Base-by-base conservation (phyloP, 2,329 filamentous ascomycete genomes). In the Penicillium sp. region DNA sequence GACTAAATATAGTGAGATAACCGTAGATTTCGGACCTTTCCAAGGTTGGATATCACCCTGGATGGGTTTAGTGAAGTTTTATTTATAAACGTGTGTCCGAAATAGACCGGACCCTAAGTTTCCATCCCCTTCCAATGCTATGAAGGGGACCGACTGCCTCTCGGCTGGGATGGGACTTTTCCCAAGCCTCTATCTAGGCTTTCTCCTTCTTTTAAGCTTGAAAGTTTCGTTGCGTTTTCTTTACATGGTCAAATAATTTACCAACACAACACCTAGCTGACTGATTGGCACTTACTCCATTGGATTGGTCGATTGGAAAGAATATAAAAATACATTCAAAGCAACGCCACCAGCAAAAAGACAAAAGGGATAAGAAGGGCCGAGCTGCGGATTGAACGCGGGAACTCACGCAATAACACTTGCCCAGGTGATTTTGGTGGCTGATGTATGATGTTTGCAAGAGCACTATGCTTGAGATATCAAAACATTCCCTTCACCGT, bases 311-410 rank as follows among this genome's bases (percentile, higher is more conserved):
- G 21, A 15, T 33, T 47, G 7, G 27, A 21, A 44, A 33, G 9
- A 27, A n/a, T 13, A n/a, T 17, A 17, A 29, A 35, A 36, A 44
- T 45, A 31, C n/a, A 39, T 33, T 3, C 17, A 15, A 15, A 44
- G 12, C 10, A 41, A 21, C 12, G 38, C 39, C 21, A 7, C 17
- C 15, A 19, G 10, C 19, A 33, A 31, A 31, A 41, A 27, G 57
- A 56, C 56, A 53, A 57, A 43, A 53, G 60, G 54, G 33, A 35
- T 41, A 38, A 36, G 29, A 49, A 38, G 64, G 33, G 33, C 6
- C 33, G 13, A 17, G 6, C 33, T 3, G 13, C 15, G 15, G 33
- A 17, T 35, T 17, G 31, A 33, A 33, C 33, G 15, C 15, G 6
- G 33, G 33, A 35, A 35, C 33, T 17, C 15, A 13, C 33, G 33